Conservation (phyloP, 2,329 filamentous ascomycete genomes). For the Cadophora malorum region DNA sequence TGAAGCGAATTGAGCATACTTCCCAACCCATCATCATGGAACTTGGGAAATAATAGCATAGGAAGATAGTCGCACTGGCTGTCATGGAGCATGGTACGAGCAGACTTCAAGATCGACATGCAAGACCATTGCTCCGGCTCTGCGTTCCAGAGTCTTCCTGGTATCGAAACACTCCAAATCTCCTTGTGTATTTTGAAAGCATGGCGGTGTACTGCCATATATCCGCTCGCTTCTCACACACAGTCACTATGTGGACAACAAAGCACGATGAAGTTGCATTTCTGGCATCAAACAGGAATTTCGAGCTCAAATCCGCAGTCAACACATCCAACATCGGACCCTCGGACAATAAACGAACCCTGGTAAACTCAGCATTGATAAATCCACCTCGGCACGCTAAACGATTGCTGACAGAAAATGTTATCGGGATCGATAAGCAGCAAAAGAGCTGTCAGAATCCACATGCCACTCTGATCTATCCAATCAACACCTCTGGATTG, state of each 20-base stretch:
- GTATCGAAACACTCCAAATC: no score
- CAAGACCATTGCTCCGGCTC: no score
- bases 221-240: background rate
- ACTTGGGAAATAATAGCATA: no score
- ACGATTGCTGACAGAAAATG: constrained; percentile 24
- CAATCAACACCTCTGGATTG: background rate
- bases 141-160: no score
- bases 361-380: background rate
- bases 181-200: no score
- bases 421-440: constrained; percentile 26
- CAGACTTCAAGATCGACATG: no score
- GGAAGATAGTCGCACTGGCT: no score
- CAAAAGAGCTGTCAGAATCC: background rate
- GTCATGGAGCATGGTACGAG: no score
- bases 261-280: background rate
- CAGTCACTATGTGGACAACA: background rate
- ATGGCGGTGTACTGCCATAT: background rate
- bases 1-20: no score
- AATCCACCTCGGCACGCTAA: background rate
- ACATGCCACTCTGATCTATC: background rate
- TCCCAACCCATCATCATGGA: no score
- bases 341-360: background rate
- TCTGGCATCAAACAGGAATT: background rate
- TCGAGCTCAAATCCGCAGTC: no score
- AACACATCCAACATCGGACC: background rate